Base-by-base conservation (phyloP, 2,329 filamentous ascomycete species). In the Paecilomyces formosus region DNA sequence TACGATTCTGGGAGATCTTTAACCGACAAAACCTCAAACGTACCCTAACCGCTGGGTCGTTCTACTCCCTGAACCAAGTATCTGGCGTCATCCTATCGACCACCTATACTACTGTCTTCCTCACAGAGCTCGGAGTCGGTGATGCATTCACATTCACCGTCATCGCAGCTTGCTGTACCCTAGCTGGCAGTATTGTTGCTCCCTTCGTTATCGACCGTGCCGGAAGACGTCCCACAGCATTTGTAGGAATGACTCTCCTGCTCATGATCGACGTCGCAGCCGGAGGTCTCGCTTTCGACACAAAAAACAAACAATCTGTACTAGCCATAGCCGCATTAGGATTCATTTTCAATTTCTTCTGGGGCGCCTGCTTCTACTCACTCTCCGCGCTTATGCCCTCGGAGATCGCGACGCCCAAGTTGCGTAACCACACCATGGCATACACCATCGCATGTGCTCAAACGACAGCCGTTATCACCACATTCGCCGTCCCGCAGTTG, bases 281-380 rank as follows among this genome's bases (percentile, higher is more conserved):
- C 2, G 73, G 72, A 11, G 62, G 65, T 2, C 63, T 76, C n/a
- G 73, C 73, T 13, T 68, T 72, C 57, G 54, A 65, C 31, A 64
- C 57, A 28, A 33, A 50, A 8, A 65, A 68, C 50, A 64, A 62
- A 15, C 60, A 65, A 6, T 62, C 66, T 12, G 64, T 60, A 13
- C 61, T 69, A 33, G 67, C 63, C 2, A 69, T 74, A 11, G 72
- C 73, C 5, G 67, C 64, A 1, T 58, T 75, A 5, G 68, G 66
- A 3, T 72, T 75, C 53, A 62, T 74, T 21, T 74, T 75, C 61
- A 72, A 69, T 45, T 75, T 74, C 64, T 72, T 74, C 60, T 73
- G 71, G 65, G 68, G 70, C 11, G 69, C 69, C 8, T 73, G 70
- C 0, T 75, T 74, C 62, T 70, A 68, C 60, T 73, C 72, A 1